These are phyloP conservation scores for Iberis pinnata DNA, from an alignment of 345 rosid species.

Conservation along the genomic window DNA sequence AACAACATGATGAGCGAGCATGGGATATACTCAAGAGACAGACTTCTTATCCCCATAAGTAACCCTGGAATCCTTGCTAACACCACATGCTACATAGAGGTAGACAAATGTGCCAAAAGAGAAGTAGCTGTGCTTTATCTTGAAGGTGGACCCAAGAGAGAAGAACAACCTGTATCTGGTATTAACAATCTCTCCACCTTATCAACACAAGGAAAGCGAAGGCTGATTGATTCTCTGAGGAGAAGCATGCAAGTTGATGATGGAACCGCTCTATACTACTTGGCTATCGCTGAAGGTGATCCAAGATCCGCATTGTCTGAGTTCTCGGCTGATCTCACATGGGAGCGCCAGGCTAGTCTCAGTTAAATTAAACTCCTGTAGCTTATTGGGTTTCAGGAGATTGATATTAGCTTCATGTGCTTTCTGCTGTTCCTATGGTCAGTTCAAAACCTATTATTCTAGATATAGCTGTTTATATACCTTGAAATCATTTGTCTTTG, in stretches of 20 bases:
- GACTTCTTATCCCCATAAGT: slow-evolving; percentile 71
- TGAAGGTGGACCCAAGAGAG: slow-evolving; percentile 47
- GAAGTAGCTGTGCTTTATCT: slow-evolving; percentile 80
- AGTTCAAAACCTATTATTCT: no score
- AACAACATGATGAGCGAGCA: slow-evolving; percentile 94
- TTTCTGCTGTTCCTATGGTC: no score
- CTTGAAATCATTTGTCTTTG: no score
- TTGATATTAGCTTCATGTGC: not conserved
- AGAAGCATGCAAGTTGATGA: slow-evolving; percentile 93
- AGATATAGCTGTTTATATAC: no score
- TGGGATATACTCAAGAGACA: slow-evolving; percentile 76
- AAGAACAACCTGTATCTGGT: slow-evolving; percentile 18
- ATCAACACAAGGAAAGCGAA: slow-evolving; percentile 52
- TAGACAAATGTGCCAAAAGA: slow-evolving; percentile 59
- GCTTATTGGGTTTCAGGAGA: not conserved
- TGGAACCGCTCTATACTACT: slow-evolving; percentile 75
- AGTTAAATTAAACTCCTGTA: slow-evolving; percentile 26
- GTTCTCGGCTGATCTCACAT: slow-evolving; percentile 59
- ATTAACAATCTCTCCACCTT: slow-evolving; percentile 26
- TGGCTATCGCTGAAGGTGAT: slow-evolving; percentile 64
- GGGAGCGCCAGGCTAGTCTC: slow-evolving; percentile 59
- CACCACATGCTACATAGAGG: slow-evolving; percentile 72
- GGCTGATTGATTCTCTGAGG: slow-evolving; percentile 56
- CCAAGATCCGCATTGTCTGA: slow-evolving; percentile 69
- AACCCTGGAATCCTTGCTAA: slow-evolving; percentile 50